phyloP scores from a whole-genome alignment of 129 eudicot species.

The Flaveria robusta region DNA sequence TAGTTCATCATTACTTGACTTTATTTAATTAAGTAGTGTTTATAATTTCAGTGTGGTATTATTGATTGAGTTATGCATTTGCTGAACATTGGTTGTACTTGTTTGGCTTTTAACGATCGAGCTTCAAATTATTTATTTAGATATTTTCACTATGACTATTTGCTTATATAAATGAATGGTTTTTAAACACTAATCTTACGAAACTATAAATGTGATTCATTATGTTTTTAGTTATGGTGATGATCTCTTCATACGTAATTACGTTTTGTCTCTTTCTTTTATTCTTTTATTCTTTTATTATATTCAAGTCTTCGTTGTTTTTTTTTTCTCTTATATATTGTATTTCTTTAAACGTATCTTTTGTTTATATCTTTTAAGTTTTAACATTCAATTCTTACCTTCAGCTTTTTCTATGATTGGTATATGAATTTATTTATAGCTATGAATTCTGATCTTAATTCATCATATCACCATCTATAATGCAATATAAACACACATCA shows the following conservation, averaged over 20 bases:
- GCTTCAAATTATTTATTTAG: slow-evolving; percentile 15
- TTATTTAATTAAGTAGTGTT: slow-evolving; percentile 4
- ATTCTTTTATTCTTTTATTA: not conserved
- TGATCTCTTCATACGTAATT: not conserved
- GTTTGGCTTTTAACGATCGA: slow-evolving; percentile 22
- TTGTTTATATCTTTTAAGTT: not conserved
- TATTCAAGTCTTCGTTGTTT: not conserved
- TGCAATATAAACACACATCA: not conserved
- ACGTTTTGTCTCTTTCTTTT: not conserved
- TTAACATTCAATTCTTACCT: too few relatives aligned
- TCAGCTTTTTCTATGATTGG: not conserved
- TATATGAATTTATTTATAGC: not conserved
- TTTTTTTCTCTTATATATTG: not conserved
- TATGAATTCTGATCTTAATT: not conserved
- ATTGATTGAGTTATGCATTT: slow-evolving; percentile 8
- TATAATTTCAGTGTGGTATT: slow-evolving; percentile 9
- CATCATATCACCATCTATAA: too few relatives aligned
- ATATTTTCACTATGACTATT: not conserved
- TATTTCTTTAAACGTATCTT: not conserved
- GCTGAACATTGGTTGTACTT: not conserved
- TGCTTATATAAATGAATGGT: not conserved
- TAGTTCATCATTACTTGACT: slow-evolving; percentile 21
- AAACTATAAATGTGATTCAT: not conserved
- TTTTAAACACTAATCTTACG: not conserved
- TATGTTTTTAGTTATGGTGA: not conserved